Percentiles rank a stretch among this genome's conserved stretches.
Conservation (phyloP, 768 basidiomycete species). For the Suillus subluteus region DNA sequence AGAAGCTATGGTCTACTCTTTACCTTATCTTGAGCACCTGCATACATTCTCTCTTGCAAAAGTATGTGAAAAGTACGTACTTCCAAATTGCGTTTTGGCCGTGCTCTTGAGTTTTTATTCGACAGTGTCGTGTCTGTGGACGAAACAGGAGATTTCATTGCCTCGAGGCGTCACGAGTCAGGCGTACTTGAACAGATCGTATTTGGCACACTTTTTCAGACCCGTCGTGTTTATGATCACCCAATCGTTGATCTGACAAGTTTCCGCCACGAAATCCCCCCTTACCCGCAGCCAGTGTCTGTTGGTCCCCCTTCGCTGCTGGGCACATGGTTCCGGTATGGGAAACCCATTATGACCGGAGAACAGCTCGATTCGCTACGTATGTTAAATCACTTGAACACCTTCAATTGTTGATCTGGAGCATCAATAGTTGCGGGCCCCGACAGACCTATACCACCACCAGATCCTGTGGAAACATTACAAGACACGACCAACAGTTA, state of each 20-base stretch:
- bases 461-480: constrained; percentile 14
- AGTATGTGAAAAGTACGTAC: constrained; percentile 11
- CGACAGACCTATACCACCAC: constrained; percentile 54
- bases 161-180: constrained; percentile 36
- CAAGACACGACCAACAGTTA: constrained; percentile 26
- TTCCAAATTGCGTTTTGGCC: not conserved
- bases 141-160: constrained; percentile 58
- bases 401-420: not conserved
- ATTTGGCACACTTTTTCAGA: constrained; percentile 64
- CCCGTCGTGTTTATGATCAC: constrained; percentile 50
- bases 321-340: constrained; percentile 58
- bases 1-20: constrained; percentile 58
- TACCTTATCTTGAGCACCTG: constrained; percentile 63
- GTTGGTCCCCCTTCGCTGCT: constrained; percentile 59
- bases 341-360: constrained; percentile 51
- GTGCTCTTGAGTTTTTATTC: not conserved
- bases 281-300: constrained; percentile 65
- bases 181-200: constrained; percentile 41
- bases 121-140: constrained; percentile 46
- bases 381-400: constrained; percentile 36
- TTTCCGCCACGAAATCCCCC: constrained; percentile 47
- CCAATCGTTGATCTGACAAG: constrained; percentile 57
- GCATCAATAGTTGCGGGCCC: constrained; percentile 61
- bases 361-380: constrained; percentile 62
- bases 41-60: constrained; percentile 45